These are phyloP conservation scores for Plectosphaerella sp. DNA, from an alignment of 2,329 filamentous ascomycete genomes.

Conservation along the genomic window DNA sequence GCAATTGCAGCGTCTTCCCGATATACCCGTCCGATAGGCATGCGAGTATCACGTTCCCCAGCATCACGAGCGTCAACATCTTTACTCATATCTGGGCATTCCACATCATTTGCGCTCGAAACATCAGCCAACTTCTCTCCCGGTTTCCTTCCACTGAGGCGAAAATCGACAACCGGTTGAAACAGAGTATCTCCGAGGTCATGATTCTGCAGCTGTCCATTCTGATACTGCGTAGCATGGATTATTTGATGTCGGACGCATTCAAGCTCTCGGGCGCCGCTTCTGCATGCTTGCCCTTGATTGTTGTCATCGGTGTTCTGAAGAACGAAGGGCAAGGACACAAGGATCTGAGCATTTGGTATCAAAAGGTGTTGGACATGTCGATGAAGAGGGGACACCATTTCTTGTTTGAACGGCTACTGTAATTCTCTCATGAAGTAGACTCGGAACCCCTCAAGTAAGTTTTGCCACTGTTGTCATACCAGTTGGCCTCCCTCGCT, in stretches of 20 bases:
- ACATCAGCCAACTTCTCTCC: constrained; percentile 16
- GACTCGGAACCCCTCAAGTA: too few species aligned
- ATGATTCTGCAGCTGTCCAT: constrained; percentile 4
- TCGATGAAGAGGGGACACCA: neutral
- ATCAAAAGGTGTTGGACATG: neutral
- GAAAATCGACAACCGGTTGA: constrained; percentile 11
- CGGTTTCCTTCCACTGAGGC: neutral
- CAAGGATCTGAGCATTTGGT: neutral
- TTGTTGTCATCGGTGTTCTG: neutral
- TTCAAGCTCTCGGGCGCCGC: constrained; percentile 1
- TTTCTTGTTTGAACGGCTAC: neutral
- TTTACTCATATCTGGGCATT: constrained; percentile 33
- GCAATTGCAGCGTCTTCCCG: neutral
- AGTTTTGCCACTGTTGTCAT: too few species aligned
- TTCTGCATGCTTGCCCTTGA: neutral
- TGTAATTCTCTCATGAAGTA: too few species aligned
- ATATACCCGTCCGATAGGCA: neutral
- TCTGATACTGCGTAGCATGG: neutral
- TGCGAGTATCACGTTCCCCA: constrained; percentile 22
- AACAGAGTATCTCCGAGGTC: constrained; percentile 15
- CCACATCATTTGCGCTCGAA: constrained; percentile 26
- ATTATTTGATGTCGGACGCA: neutral
- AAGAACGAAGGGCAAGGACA: neutral
- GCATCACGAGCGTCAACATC: constrained; percentile 29
- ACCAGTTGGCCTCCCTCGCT: too few species aligned